Percentiles rank a stretch among this genome's conserved stretches.
These are phyloP conservation scores for Deuterostichococcus epilithicus DNA, from an alignment of 139 green algal species.

Conservation along the genomic window DNA sequence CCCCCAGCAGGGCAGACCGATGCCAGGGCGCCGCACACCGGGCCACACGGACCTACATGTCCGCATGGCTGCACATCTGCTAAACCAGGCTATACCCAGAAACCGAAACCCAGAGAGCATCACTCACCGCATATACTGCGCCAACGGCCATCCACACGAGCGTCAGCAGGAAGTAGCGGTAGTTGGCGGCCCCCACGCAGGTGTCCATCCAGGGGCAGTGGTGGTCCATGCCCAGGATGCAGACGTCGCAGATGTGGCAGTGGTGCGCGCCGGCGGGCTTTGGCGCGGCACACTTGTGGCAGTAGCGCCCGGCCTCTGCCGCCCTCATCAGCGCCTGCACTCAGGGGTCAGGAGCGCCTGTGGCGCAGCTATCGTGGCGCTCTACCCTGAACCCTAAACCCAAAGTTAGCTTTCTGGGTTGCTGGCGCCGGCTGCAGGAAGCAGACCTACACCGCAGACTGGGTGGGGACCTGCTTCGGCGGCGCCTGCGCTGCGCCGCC, in stretches of 20 bases:
- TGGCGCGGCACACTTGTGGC: conserved; percentile 12
- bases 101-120: too few relatives aligned
- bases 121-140: conserved; percentile 16
- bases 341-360: not conserved
- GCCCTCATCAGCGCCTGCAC: conserved; percentile 5
- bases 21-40: not conserved
- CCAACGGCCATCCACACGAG: conserved; percentile 16
- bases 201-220: conserved; percentile 50
- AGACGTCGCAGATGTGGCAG: conserved; percentile 25
- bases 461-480: too few relatives aligned
- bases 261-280: conserved; percentile 24
- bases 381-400: not conserved
- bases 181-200: conserved; percentile 49
- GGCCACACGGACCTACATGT: too few relatives aligned
- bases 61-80: too few relatives aligned
- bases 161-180: conserved; percentile 51
- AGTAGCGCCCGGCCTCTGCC: not conserved
- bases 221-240: conserved; percentile 41
- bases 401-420: too few relatives aligned
- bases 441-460: too few relatives aligned
- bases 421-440: too few relatives aligned
- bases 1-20: too few relatives aligned
- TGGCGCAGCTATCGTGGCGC: not conserved
- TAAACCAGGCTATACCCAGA: too few relatives aligned
- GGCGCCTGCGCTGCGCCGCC: too few relatives aligned